Evolutionary conservation across 2,329 filamentous ascomycete species (phyloP), one percentile per base, ranked within the genome.

Genomic region (Colletotrichum sojae): DNA sequence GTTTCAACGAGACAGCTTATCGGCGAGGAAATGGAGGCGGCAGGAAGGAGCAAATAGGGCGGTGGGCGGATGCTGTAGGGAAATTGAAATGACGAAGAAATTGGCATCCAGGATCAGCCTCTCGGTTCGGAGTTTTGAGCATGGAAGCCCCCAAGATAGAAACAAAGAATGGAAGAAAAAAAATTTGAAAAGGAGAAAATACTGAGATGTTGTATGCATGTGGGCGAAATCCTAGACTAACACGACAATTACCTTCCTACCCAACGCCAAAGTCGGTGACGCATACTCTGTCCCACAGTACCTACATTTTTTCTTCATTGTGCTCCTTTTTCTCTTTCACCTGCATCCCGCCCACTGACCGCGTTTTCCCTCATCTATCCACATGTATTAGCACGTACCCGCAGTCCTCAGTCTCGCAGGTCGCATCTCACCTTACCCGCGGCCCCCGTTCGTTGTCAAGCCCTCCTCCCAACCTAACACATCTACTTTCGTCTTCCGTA

Each of bases 261-360:
- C 58, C 6, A 52, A 27, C 15, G 31, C n/a, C 43, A 40, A 25
- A 59, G 43, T 55, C 48, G 51, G 54, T 68, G 61, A 65, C 66
- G 40, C 60, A 59, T 54, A 43, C 60, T 40, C n/a, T 13, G 27
- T 40, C 20, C 55, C 52, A 54, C 59, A 27, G 40, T 40, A 40
- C 31, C 45, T 48, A 51, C 22, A 25, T 58, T 48, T 48, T 56
- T n/a, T 9, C 18, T 51, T 51, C n/a, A 25, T 59, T n/a, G 43
- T 60, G 57, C 46, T 48, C 18, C n/a, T 18, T 10, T 48, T 48
- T 20, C 45, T 20, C 18, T n/a, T 48, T 16, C 16, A 18, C 45
- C 15, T n/a, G 40, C 31, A 36, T 36, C 31, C 40, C 15, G 15
- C 40, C 40, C 12, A 15, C 40, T 48, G 15, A 6, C 45, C 15